Percentiles rank a stretch among this genome's conserved stretches.
Evolutionary conservation across 2,329 filamentous ascomycete species (phyloP).

Genomic region (Ceratocystis colombiana): DNA sequence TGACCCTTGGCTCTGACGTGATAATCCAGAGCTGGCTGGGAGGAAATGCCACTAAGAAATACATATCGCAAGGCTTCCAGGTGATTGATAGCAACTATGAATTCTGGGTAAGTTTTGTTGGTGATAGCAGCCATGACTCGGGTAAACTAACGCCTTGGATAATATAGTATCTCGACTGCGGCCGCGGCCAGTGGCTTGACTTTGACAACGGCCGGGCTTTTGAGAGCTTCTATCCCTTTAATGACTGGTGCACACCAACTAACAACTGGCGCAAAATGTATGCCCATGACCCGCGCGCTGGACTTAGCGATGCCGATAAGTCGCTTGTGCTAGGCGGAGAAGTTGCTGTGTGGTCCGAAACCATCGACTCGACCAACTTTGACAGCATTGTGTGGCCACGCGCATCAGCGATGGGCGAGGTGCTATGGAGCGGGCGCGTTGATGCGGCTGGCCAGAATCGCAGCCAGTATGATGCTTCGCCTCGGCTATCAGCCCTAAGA

Average conservation of each 20-base stretch:
- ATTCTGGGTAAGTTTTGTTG: conserved; percentile 51
- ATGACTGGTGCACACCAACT: conserved; percentile 68
- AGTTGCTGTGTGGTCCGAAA: conserved; percentile 71
- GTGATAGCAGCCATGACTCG: background rate
- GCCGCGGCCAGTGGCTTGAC: conserved; percentile 68
- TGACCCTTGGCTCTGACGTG: conserved; percentile 59
- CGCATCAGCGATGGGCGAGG: conserved; percentile 61
- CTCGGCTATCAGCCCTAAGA: conserved; percentile 62
- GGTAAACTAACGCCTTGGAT: conserved; percentile 26
- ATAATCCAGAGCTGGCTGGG: conserved; percentile 73
- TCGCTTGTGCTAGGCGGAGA: conserved; percentile 71
- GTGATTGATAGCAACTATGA: conserved; percentile 68
- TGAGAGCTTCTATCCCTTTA: conserved; percentile 54
- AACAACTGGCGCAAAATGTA: conserved; percentile 80
- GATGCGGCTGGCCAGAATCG: conserved; percentile 58
- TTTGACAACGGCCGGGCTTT: conserved; percentile 49
- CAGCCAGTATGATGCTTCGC: conserved; percentile 58
- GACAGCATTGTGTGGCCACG: conserved; percentile 72
- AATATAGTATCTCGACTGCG: conserved; percentile 67
- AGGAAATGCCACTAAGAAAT: conserved; percentile 48
- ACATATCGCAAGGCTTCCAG: conserved; percentile 55
- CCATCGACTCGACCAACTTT: conserved; percentile 62
- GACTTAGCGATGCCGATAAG: conserved; percentile 50
- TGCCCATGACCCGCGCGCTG: conserved; percentile 61
- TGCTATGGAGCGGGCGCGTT: conserved; percentile 65